A percentile compares a stretch with the other conserved stretches of the same genome.
phyloP scores from a whole-genome alignment of 2,329 filamentous ascomycete species.

The Microdochium trichocladiopsis region DNA sequence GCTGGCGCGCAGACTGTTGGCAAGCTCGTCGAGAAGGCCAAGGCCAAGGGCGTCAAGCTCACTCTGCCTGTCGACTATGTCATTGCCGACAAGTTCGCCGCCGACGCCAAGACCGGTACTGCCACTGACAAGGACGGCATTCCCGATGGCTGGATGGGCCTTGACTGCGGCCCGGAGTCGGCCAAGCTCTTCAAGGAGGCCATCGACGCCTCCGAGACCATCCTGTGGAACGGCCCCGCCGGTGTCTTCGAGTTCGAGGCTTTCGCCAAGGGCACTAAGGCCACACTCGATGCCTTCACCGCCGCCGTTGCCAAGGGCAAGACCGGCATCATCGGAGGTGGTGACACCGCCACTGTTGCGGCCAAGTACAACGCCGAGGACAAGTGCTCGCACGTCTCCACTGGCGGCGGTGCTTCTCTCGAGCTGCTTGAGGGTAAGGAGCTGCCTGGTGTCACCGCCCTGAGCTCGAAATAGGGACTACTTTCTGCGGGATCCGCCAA shows the following conservation, averaged over 20 bases:
- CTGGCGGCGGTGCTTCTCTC: constrained; percentile 88
- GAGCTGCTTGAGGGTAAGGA: constrained; percentile 98
- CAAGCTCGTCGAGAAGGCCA: constrained; percentile 86
- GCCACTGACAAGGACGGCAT: constrained; percentile 87
- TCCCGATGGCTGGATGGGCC: constrained; percentile 95
- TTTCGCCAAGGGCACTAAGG: constrained; percentile 89
- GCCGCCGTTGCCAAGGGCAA: constrained; percentile 73
- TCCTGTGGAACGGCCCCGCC: constrained; percentile 97
- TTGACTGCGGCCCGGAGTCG: constrained; percentile 88
- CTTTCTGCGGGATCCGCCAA: background rate
- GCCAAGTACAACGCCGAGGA: constrained; percentile 95
- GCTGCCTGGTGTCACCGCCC: constrained; percentile 83
- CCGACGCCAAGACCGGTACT: constrained; percentile 71
- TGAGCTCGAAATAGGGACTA: constrained; percentile 61
- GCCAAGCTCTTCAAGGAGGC: constrained; percentile 82
- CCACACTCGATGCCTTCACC: constrained; percentile 83
- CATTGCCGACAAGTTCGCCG: constrained; percentile 90
- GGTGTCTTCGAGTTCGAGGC: constrained; percentile 97
- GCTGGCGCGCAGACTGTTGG: constrained; percentile 86
- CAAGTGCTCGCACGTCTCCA: constrained; percentile 97
- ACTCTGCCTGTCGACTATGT: constrained; percentile 93
- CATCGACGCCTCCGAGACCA: constrained; percentile 85
- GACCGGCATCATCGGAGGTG: constrained; percentile 97
- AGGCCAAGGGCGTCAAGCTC: constrained; percentile 92
- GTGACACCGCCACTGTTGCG: constrained; percentile 95